Base-by-base conservation (phyloP, 352 stramenopile species). In the Pythium aristosporum region DNA sequence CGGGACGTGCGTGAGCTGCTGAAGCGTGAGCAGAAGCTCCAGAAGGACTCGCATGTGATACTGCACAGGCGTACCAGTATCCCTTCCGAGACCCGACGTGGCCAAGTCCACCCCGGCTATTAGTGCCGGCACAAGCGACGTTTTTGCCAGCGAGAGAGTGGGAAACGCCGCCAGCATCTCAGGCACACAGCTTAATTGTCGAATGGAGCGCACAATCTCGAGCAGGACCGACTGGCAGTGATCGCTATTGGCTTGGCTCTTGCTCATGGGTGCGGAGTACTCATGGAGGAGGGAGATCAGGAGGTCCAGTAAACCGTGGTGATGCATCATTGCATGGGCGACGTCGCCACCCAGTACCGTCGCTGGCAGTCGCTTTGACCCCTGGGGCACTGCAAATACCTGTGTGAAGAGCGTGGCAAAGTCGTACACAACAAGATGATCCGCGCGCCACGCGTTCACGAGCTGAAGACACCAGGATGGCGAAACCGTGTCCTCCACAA, bases 351-450 rank as follows among this genome's bases (percentile, higher is more conserved):
- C 16, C 2, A 10, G 39, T 52, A 39, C 32, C 1, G 23, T n/a
- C 16, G 39, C 53, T n/a, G 41, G 16, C 16, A 20, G 39, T 21
- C 11, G 12, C 25, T 44, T 69, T 73, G 61, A 16, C 51, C 51
- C 23, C 36, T 47, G 32, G n/a, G 68, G 68, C 8, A 66, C 16
- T 18, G 68, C 63, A 42, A 75, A 68, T 18, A 44, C n/a, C 21
- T 61, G 58, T 30, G 54, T 69, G 36, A 72, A 63, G 7, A 75
- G 30, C 39, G 58, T 50, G 13, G 21, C 23, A 9, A 69, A 62
- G 21, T 65, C 68, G 41, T 61, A 64, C 23, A 69, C 37, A 36
- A 75, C 42, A n/a, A 36, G 30, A n/a, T 49, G 11, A 21, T 55
- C 46, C 28, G 52, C 4, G 32, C 36, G 25, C 58, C 59, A 69